Percentiles rank a stretch among this genome's conserved stretches.
phyloP scores from a whole-genome alignment of 2,329 filamentous ascomycete species.

The Trichophyton simii region DNA sequence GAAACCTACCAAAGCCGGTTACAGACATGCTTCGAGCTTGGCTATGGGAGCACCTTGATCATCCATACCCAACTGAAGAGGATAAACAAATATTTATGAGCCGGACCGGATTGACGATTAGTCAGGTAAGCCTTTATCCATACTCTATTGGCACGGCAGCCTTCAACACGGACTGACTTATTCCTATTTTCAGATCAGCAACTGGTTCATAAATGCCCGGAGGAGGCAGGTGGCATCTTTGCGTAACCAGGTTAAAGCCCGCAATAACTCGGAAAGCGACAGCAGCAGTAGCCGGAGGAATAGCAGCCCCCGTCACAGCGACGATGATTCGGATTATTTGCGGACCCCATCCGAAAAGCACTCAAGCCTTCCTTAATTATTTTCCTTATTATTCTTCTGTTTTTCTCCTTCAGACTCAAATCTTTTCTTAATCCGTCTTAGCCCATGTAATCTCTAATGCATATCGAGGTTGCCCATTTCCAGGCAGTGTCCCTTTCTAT shows the following conservation, averaged over 20 bases:
- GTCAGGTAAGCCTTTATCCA: slow-evolving; percentile 32
- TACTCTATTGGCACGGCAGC: not conserved
- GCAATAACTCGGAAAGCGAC: slow-evolving; percentile 6
- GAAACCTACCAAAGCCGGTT: slow-evolving; percentile 81
- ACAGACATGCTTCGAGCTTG: slow-evolving; percentile 70
- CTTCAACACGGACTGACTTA: slow-evolving; percentile 2
- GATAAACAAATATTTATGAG: slow-evolving; percentile 73
- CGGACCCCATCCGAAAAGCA: not conserved
- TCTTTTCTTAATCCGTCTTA: not conserved
- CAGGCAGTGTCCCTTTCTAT: not conserved
- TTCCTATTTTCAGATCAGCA: slow-evolving; percentile 33
- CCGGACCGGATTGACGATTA: slow-evolving; percentile 65
- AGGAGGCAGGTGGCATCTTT: slow-evolving; percentile 36
- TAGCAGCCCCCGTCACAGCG: not conserved
- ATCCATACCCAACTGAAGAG: slow-evolving; percentile 78
- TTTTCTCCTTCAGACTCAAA: not conserved
- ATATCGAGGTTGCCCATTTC: not conserved
- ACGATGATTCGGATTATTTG: not conserved
- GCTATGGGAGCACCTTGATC: slow-evolving; percentile 64
- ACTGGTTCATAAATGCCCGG: slow-evolving; percentile 43
- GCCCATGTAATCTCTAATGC: not conserved
- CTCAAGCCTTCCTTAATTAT: not conserved
- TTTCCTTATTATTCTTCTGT: not conserved
- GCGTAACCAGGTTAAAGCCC: slow-evolving; percentile 31
- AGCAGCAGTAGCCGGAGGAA: not conserved